phyloP scores from a whole-genome alignment of 108 stramenopile species.

The Skeletonema marinoi region DNA sequence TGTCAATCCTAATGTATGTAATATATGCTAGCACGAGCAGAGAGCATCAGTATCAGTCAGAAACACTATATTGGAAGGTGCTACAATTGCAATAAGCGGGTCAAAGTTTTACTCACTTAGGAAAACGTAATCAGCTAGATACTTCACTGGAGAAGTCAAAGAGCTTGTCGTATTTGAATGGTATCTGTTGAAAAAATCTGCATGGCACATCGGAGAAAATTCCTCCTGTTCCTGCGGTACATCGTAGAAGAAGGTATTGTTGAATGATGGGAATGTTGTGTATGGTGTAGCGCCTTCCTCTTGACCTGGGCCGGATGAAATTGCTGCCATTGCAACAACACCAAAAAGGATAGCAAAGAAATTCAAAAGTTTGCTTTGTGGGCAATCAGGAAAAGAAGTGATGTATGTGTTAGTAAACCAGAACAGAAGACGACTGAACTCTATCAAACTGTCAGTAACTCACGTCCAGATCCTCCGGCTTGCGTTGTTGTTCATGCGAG shows the following conservation, averaged over 20 bases:
- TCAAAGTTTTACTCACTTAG: background rate
- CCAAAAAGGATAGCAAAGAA: background rate
- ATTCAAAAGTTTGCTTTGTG: background rate
- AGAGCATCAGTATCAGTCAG: background rate
- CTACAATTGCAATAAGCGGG: background rate
- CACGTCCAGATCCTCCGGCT: background rate
- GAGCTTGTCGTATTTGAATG: background rate
- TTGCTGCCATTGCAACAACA: background rate
- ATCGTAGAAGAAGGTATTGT: background rate
- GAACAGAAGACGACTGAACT: background rate
- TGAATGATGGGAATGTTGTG: background rate
- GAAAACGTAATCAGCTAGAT: conserved; percentile 9
- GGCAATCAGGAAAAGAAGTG: background rate
- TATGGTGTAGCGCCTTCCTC: background rate
- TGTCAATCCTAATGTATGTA: conserved; percentile 7
- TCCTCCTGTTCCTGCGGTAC: background rate
- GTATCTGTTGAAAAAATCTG: background rate
- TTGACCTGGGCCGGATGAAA: background rate
- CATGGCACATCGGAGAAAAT: background rate
- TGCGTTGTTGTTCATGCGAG: background rate
- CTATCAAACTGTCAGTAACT: background rate
- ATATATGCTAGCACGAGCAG: background rate
- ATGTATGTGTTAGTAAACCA: background rate
- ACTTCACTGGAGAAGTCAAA: background rate
- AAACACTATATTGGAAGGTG: background rate